phyloP scores from a whole-genome alignment of 306 rosid genomes.

The Boehmeria nivea region DNA sequence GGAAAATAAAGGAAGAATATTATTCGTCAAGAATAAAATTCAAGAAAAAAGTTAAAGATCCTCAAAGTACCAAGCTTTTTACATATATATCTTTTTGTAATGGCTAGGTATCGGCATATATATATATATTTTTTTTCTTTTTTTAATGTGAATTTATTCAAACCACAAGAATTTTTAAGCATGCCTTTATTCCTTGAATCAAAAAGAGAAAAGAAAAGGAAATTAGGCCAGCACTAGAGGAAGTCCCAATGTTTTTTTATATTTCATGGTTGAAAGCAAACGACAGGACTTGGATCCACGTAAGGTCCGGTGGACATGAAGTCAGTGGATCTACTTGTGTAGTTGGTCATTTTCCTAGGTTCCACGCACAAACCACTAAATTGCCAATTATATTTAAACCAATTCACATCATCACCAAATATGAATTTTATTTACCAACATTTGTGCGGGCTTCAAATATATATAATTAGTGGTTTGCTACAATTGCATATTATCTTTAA shows the following conservation, averaged over 20 bases:
- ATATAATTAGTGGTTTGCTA: no score
- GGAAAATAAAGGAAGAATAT: background rate
- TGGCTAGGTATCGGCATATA: background rate
- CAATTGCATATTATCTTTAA: no score
- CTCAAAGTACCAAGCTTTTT: background rate
- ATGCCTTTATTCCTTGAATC: background rate
- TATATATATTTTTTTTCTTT: background rate
- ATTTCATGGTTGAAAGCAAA: background rate
- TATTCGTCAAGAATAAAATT: background rate
- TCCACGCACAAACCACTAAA: conserved; percentile 2
- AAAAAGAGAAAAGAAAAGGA: background rate
- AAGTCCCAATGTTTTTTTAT: background rate
- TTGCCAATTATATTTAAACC: background rate
- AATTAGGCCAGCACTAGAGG: background rate
- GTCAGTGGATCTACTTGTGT: conserved; percentile 1
- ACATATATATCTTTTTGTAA: background rate
- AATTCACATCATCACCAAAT: no score
- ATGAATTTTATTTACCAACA: no score
- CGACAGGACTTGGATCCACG: conserved; percentile 10
- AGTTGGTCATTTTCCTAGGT: background rate
- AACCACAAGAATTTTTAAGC: background rate
- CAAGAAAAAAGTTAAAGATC: background rate
- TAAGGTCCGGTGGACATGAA: background rate
- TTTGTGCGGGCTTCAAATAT: no score
- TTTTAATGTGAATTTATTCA: background rate